Conservation (phyloP, 208 protist genomes). For the Tritrichomonas foetus region DNA sequence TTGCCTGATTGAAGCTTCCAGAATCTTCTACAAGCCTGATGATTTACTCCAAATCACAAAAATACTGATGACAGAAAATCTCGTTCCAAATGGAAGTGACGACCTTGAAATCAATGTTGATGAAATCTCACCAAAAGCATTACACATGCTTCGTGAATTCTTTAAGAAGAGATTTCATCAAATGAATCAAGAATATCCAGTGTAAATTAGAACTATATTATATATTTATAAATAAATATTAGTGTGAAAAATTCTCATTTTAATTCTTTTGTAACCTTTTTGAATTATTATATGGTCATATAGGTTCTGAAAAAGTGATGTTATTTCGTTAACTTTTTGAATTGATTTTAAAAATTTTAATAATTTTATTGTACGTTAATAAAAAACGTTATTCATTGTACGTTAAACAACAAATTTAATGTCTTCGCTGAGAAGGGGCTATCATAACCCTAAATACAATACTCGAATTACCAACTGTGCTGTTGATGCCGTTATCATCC, state of each 20-base stretch:
- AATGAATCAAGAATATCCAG: neutral
- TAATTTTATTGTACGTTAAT: too few relatives aligned
- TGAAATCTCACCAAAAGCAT: neutral
- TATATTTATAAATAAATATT: too few relatives aligned
- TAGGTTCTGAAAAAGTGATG: too few relatives aligned
- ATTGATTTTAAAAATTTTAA: too few relatives aligned
- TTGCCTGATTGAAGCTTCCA: neutral
- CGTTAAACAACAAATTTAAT: too few relatives aligned
- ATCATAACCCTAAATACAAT: slow-evolving; percentile 7
- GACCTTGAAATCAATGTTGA: neutral
- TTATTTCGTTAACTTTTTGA: too few relatives aligned
- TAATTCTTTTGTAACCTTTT: too few relatives aligned
- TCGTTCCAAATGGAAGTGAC: neutral
- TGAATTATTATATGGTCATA: too few relatives aligned
- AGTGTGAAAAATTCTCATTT: too few relatives aligned
- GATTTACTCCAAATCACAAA: neutral
- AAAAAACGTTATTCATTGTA: too few relatives aligned
- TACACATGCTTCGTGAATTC: neutral
- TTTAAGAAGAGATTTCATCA: neutral
- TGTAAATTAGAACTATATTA: neutral
- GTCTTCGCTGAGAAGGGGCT: too few relatives aligned
- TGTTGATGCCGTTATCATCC: neutral
- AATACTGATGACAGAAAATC: neutral
- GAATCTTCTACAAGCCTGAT: neutral
- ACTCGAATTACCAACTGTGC: neutral